Percentiles rank a stretch among this genome's conserved stretches.
These are phyloP conservation scores for Boechera stricta DNA, from an alignment of 345 rosid species.

Conservation along the genomic window DNA sequence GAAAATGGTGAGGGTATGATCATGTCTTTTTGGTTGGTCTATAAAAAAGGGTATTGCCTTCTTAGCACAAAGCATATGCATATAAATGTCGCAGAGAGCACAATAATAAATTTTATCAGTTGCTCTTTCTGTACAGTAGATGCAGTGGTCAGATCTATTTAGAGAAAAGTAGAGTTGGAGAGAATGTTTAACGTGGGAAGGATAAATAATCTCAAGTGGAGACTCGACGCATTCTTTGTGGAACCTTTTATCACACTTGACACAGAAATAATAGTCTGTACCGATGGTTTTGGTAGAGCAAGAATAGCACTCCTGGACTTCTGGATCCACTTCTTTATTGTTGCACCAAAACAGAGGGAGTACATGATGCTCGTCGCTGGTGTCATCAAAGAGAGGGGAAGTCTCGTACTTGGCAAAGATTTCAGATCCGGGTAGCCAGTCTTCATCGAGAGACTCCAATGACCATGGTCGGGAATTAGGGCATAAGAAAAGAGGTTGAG, in stretches of 20 bases:
- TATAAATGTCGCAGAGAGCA: background rate
- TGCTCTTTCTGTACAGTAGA: background rate
- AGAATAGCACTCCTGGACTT: too few relatives aligned
- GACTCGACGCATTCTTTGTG: slow-evolving; percentile 27
- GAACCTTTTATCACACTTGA: background rate
- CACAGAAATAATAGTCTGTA: background rate
- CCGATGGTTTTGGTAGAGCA: too few relatives aligned
- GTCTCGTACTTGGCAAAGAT: too few relatives aligned
- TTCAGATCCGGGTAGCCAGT: too few relatives aligned
- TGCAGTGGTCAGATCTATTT: background rate
- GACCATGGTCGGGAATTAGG: too few relatives aligned
- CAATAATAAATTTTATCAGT: background rate
- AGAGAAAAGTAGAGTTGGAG: background rate
- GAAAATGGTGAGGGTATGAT: slow-evolving; percentile 11
- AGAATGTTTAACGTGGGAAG: slow-evolving; percentile 5
- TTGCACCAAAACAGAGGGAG: too few relatives aligned
- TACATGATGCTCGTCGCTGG: too few relatives aligned
- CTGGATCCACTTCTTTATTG: too few relatives aligned
- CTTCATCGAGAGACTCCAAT: too few relatives aligned
- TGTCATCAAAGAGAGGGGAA: too few relatives aligned
- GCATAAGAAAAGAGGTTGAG: too few relatives aligned
- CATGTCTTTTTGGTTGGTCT: slow-evolving; percentile 20
- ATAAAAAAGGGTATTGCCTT: background rate
- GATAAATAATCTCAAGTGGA: background rate
- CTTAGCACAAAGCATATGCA: slow-evolving; percentile 9